Evolutionary conservation across 2,329 filamentous ascomycete species (phyloP), one percentile per base, ranked within the genome.

Genomic region (Celoporthe dispersa): DNA sequence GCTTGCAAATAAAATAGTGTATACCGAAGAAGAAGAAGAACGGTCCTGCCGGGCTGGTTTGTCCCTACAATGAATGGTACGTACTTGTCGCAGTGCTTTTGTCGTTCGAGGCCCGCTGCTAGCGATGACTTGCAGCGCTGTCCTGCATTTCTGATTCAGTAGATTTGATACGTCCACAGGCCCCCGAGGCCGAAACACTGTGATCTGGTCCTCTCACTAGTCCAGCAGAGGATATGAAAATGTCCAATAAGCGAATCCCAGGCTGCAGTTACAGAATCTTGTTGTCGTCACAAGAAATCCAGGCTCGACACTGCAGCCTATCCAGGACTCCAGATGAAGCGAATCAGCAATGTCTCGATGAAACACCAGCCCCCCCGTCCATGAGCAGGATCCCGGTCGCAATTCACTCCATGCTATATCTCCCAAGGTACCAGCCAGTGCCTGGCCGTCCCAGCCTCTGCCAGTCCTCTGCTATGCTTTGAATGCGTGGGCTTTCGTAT

Each of bases 331-430:
- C 37, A 60, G 55, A 33, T 37, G 65, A 59, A 48, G 57, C 66
- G 39, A 19, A n/a, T 62, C 64, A 35, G 39, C 9, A n/a, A 28
- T 19, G 35, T 44, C 60, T 25, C 16, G 33, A 59, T 68, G 66
- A 68, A 68, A 68, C 66, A 55, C 57, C 66, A 28, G 41, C 19
- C 44, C 31, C 57, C 35, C 63, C 57, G n/a, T n/a, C 25, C 41
- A 61, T 62, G 69, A 70, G 66, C 66, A 69, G 60, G 28, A 71
- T 69, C 69, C 69, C 37, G 57, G 69, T 55, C 57, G 19, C 53
- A 57, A 48, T 14, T 44, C 41, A 22, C 62, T 41, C 41, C 31
- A 48, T 61, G 55, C 53, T 48, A n/a, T 35, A 16, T n/a, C 55
- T 66, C 16, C n/a, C 63, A 53, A 62, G 48, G 33, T 66, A 55